A percentile compares a stretch with the other conserved stretches of the same genome.
Conservation (phyloP, 2,329 filamentous ascomycete genomes). For the Microsporum ferrugineum region DNA sequence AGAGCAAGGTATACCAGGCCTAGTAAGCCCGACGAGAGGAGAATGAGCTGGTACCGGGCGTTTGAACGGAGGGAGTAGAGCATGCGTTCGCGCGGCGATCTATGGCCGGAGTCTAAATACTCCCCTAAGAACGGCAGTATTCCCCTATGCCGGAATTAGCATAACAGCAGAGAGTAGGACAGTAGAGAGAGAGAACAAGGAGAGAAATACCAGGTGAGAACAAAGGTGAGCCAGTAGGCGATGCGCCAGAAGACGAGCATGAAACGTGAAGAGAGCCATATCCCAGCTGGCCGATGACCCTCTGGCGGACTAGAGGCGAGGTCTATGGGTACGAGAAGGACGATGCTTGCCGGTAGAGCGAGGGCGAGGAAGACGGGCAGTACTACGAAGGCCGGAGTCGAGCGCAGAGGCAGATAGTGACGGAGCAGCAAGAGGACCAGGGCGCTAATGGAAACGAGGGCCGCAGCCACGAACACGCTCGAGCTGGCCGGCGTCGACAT, state of each 20-base stretch:
- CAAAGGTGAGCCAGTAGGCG: constrained; percentile 93
- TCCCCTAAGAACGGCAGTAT: constrained; percentile 88
- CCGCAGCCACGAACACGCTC: constrained; percentile 61
- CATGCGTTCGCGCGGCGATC: constrained; percentile 68
- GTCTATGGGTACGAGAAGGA: constrained; percentile 89
- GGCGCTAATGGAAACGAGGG: constrained; percentile 61
- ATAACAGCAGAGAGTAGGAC: constrained; percentile 7
- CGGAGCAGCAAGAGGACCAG: constrained; percentile 74
- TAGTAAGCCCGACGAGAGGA: constrained; percentile 57
- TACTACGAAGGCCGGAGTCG: constrained; percentile 78
- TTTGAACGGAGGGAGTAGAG: constrained; percentile 79
- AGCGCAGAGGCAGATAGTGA: constrained; percentile 79
- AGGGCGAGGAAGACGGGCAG: constrained; percentile 94
- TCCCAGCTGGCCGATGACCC: constrained; percentile 61
- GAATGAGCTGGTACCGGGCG: constrained; percentile 74
- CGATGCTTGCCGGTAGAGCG: constrained; percentile 78
- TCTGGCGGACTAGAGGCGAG: constrained; percentile 72
- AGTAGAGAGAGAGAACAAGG: neutral
- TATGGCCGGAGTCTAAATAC: constrained; percentile 87
- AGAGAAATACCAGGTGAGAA: constrained; percentile 66
- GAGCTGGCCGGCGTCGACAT: constrained; percentile 54
- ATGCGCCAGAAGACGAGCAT: constrained; percentile 87
- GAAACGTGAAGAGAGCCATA: constrained; percentile 72
- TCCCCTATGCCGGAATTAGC: constrained; percentile 45
- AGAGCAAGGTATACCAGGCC: constrained; percentile 76